Evolutionary conservation across 176 grass and related monocot species (phyloP), one percentile per base, ranked within the genome.

Genomic region (Lolium rigidum): DNA sequence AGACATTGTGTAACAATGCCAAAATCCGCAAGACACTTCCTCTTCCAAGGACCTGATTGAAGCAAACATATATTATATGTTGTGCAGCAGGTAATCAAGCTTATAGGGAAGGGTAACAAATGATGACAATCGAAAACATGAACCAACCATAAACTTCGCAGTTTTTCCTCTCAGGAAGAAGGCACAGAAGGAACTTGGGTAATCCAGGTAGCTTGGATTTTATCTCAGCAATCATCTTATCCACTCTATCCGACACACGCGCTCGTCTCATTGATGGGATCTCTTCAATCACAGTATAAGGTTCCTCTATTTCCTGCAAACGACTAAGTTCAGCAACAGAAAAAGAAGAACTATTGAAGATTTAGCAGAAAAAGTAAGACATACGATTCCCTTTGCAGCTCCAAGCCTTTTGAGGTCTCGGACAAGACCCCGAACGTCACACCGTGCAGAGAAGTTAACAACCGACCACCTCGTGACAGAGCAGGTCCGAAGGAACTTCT

Each of bases 141-240:
- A 16, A 87, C 84, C 35, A 82, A 98, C 97, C 97, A 70, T 98
- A 98, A 81, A 98, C 67, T 91, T 95, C 97, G 18, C 90, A 95
- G n/a, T 95, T 94, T 74, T 98, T 98, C 68, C 93, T 92, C 84
- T 98, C 94, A n/a, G 96, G 79, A 24, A 98, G 81, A 75, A 98
- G 88, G 76, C 97, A 95, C 3, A 95, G 79, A 52, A 98, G 90
- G 76, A 98, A 94, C 46, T 38, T 74, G 11, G 97, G 96, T 57
- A 86, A 84, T 46, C 90, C 92, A 78, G 93, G 92, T 72, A 98
- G 82, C 39, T 91, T 95, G 0, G 86, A 74, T 78, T 91, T 95
- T 28, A 95, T 86, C 72, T 91, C 83, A 26, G 89, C 78, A 75
- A 98, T 90, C 90, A 98, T 95, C 18, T 88, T 85, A 12, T 95